Conservation (phyloP, 441 rosid genomes). For the Pelargonium cotyledonis region DNA sequence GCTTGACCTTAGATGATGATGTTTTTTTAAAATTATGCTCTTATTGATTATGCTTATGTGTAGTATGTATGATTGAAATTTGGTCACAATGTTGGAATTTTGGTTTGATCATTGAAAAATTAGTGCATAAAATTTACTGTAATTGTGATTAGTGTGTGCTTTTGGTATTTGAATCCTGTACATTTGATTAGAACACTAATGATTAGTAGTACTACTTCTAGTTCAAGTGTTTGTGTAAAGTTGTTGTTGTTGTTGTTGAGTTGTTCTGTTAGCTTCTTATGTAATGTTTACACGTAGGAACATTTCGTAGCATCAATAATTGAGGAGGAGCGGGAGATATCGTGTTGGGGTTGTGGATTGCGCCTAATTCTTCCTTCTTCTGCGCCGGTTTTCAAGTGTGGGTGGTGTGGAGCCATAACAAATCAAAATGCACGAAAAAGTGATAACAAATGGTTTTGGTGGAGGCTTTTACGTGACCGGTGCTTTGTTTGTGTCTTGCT, state of each 20-base stretch:
- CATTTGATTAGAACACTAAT: background rate
- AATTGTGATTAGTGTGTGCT: background rate
- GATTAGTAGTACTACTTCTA: background rate
- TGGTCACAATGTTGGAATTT: background rate
- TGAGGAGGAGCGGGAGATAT: conserved; percentile 54
- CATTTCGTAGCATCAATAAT: conserved; percentile 38
- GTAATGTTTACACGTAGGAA: conserved; percentile 30
- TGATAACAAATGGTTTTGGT: conserved; percentile 43
- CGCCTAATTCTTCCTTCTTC: conserved; percentile 68
- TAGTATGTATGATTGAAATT: background rate
- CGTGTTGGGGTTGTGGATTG: conserved; percentile 92
- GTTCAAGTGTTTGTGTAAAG: background rate
- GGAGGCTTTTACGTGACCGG: conserved; percentile 79
- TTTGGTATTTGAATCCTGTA: background rate
- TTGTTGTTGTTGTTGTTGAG: background rate
- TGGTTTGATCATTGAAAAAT: background rate
- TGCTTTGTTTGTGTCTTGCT: conserved; percentile 58
- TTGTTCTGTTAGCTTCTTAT: background rate
- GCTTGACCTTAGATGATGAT: background rate
- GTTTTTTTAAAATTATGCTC: background rate
- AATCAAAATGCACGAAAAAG: conserved; percentile 38
- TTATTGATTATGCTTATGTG: background rate
- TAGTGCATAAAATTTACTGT: background rate
- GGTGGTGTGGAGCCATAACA: conserved; percentile 97
- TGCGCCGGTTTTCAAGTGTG: conserved; percentile 69